Base-by-base conservation (phyloP, 2,329 filamentous ascomycete species). In the Zalaria obscura region DNA sequence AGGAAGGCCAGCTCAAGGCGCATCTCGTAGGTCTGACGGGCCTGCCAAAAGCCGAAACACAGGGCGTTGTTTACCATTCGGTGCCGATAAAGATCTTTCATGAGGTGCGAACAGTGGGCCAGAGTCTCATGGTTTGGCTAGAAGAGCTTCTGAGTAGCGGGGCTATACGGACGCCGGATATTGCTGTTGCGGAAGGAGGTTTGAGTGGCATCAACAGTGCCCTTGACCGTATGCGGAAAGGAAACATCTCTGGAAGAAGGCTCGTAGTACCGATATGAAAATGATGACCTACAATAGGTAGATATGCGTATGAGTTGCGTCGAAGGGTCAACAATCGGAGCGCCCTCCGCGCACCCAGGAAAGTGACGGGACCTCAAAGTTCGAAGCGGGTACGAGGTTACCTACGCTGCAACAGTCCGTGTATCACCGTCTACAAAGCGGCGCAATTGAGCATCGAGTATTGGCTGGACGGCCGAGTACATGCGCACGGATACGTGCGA, bases 51-150 rank as follows among this genome's bases (percentile, higher is more conserved):
- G n/a, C n/a, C n/a, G n/a, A 3, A 58, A 60, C 1, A 57, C 59
- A 0, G 59, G 67, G 67, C 0, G 64, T 76, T 0, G 55, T 64
- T 4, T 70, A 76, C 43, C 80, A 85, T 51, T 74, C 68, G 0
- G 78, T 87, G 0, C 82, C 82, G 0, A 83, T 88, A 46, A 87
- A 87, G 57, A 52, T 84, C 4, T 87, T 84, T 52, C 83, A 88
- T 53, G 75, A 80, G 44, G 68, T 78, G 0, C 71, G 75, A 0
- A 65, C 66, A 2, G 65, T 86, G 0, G 83, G 82, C 0, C 71
- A 77, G 47, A 67, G 66, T 0, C 55, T 85, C 40, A 75, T 76
- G 8, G 55, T 63, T 1, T 87, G 82, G 82, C 61, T 85, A 27
- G 81, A 85, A 55, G 62, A 66, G 25, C 57, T 87, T n/a, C 57